These are phyloP conservation scores for Dysphania ambrosioides DNA, from an alignment of 148 eudicot species.

Conservation along the genomic window DNA sequence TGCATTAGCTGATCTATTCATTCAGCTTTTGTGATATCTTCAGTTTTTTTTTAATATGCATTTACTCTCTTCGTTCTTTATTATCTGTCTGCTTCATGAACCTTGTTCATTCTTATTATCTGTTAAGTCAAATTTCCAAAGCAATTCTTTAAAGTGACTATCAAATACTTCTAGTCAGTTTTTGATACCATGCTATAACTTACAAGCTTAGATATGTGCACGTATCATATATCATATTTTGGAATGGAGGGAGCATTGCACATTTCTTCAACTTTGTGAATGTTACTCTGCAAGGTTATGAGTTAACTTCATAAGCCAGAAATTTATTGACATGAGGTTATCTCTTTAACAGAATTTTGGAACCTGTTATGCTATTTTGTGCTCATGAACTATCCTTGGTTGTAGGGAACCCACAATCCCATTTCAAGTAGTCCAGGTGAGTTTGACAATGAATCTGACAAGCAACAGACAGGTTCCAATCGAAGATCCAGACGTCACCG, in stretches of 20 bases:
- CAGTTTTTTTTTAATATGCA: background rate
- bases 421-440: slow-evolving; percentile 32
- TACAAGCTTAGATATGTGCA: background rate
- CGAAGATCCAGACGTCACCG: slow-evolving; percentile 43
- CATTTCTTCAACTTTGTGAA: background rate
- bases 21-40: background rate
- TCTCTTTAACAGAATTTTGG: background rate
- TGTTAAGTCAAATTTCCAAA: background rate
- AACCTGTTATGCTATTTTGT: slow-evolving; percentile 13
- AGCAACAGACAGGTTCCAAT: slow-evolving; percentile 32
- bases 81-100: background rate
- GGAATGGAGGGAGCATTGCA: background rate
- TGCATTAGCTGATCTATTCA: background rate
- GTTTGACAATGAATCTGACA: slow-evolving; percentile 35
- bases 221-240: background rate
- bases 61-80: background rate
- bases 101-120: background rate
- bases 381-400: slow-evolving; percentile 2
- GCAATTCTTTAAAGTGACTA: background rate
- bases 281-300: background rate
- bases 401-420: slow-evolving; percentile 39
- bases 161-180: background rate
- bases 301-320: slow-evolving; percentile 2
- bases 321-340: slow-evolving; percentile 4
- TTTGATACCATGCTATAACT: background rate